Evolutionary conservation across 352 stramenopile species (phyloP).

Genomic region (Pythium sukuiense): DNA sequence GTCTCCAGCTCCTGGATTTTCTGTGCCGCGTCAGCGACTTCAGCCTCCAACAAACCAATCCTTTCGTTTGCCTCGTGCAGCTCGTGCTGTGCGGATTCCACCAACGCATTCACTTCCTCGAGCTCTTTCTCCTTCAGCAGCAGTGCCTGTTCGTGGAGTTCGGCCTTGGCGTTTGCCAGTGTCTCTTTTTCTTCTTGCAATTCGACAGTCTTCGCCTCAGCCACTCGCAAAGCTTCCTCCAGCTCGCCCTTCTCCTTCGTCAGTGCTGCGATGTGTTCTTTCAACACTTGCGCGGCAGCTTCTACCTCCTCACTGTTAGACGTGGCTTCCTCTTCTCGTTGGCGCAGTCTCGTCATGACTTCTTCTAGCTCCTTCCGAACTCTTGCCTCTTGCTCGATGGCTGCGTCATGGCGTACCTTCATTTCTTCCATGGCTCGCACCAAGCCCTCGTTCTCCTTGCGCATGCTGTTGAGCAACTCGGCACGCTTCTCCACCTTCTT

Average conservation of each 20-base stretch:
- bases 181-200: constrained; percentile 19
- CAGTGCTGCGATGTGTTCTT: background rate
- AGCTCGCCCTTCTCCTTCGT: background rate
- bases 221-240: background rate
- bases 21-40: background rate
- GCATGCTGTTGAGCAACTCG: constrained; percentile 79
- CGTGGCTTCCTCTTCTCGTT: constrained; percentile 41
- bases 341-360: constrained; percentile 28
- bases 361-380: constrained; percentile 19
- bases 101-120: constrained; percentile 26
- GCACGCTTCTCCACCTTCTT: constrained; percentile 84
- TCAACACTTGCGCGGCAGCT: background rate
- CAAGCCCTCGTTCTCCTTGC: constrained; percentile 65
- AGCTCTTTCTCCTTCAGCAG: constrained; percentile 22
- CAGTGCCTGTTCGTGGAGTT: constrained; percentile 11
- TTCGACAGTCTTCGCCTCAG: background rate
- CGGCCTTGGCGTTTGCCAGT: background rate
- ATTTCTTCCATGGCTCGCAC: background rate
- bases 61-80: background rate
- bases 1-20: background rate
- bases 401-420: background rate
- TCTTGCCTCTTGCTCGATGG: constrained; percentile 2
- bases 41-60: background rate
- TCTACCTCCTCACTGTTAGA: constrained; percentile 31
- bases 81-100: constrained; percentile 1